Conservation (phyloP, 2,329 filamentous ascomycete genomes). For the Neoscytalidium dimidiatum region DNA sequence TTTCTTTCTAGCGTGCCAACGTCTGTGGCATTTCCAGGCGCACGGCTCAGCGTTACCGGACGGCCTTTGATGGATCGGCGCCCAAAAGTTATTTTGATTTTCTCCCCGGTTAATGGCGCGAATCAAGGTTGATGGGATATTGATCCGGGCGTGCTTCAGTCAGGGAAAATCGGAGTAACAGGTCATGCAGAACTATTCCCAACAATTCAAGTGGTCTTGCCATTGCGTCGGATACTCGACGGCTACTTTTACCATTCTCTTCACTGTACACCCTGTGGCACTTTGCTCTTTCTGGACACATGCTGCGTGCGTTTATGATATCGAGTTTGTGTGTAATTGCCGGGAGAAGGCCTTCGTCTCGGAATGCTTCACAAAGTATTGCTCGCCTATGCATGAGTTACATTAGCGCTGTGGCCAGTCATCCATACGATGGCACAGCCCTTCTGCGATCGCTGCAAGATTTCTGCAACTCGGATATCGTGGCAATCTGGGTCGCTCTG, state of each 20-base stretch:
- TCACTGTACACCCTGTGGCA: not conserved
- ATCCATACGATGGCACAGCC: not conserved
- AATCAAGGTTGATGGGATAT: slow-evolving; percentile 5
- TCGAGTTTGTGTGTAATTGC: not conserved
- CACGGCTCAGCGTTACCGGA: slow-evolving; percentile 2
- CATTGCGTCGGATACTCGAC: slow-evolving; percentile 1
- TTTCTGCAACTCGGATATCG: not conserved
- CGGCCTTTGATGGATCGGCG: slow-evolving; percentile 6
- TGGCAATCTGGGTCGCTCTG: not conserved
- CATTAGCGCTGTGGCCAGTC: not conserved
- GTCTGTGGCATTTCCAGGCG: slow-evolving; percentile 4
- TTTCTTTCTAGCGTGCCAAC: not conserved
- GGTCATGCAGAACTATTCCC: slow-evolving; percentile 5
- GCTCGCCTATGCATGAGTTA: not conserved
- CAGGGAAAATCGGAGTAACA: slow-evolving; percentile 12
- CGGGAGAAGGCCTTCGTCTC: not conserved
- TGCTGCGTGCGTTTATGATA: not conserved
- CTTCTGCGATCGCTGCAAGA: not conserved
- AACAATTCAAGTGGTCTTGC: not conserved
- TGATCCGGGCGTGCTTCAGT: slow-evolving; percentile 15
- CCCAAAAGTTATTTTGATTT: slow-evolving; percentile 17
- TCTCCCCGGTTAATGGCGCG: slow-evolving; percentile 10
- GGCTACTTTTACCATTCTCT: not conserved
- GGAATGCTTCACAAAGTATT: not conserved
- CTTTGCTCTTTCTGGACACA: not conserved